Evolutionary conservation across 345 rosid genomes (phyloP).

Genomic region (Eucalyptus viminalis): DNA sequence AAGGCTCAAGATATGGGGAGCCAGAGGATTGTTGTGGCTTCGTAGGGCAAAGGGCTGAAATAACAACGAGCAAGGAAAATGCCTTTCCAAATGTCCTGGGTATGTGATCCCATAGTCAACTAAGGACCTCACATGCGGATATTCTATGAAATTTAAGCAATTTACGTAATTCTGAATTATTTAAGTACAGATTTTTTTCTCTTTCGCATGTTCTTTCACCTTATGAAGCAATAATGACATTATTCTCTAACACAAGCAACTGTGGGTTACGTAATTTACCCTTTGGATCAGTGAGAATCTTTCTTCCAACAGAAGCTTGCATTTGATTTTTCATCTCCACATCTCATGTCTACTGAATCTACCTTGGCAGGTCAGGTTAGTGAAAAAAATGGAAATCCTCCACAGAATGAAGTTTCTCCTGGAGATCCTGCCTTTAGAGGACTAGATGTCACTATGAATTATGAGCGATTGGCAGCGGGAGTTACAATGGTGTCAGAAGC

Average conservation of each 20-base stretch:
- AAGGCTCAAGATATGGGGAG: neutral
- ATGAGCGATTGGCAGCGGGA: neutral
- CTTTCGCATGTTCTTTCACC: neutral
- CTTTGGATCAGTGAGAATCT: neutral
- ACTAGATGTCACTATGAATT: conserved; percentile 3
- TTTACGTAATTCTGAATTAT: neutral
- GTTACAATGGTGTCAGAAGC: conserved; percentile 3
- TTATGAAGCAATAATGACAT: neutral
- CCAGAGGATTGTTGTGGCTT: neutral
- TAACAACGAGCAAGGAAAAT: neutral
- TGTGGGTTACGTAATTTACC: neutral
- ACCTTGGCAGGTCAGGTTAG: neutral
- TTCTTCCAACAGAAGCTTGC: neutral
- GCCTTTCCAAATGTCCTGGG: neutral
- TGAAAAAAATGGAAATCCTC: neutral
- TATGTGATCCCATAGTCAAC: neutral
- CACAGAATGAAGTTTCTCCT: neutral
- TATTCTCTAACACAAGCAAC: neutral
- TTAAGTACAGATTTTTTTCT: neutral
- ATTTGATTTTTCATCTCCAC: neutral
- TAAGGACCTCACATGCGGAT: neutral
- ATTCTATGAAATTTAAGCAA: neutral
- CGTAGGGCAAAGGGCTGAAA: neutral
- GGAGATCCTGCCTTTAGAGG: neutral
- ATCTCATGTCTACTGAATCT: neutral